Evolutionary conservation across 257 asterid genomes (phyloP).

Genomic region (Osmanthus fragrans): DNA sequence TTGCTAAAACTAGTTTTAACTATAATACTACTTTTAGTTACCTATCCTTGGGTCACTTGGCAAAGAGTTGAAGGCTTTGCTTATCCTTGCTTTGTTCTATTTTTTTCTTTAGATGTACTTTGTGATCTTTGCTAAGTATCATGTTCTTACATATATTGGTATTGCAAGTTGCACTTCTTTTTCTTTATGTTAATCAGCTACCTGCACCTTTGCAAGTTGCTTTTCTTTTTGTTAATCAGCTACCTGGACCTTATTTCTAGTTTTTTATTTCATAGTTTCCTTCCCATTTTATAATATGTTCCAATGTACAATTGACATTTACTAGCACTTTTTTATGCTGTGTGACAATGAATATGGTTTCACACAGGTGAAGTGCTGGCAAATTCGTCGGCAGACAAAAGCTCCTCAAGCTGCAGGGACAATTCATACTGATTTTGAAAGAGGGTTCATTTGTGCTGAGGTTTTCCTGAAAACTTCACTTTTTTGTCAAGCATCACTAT

Average conservation of each 20-base stretch:
- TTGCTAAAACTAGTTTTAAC: neutral
- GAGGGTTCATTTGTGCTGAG: slow-evolving; percentile 98
- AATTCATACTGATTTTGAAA: slow-evolving; percentile 94
- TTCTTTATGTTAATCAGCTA: neutral
- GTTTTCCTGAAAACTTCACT: slow-evolving; percentile 12
- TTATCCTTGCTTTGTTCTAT: neutral
- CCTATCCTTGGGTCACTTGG: neutral
- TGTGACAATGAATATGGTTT: slow-evolving; percentile 21
- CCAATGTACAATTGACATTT: neutral
- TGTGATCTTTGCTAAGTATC: neutral
- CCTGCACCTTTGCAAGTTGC: too few relatives aligned
- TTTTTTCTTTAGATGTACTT: neutral
- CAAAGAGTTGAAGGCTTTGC: neutral
- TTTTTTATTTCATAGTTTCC: neutral
- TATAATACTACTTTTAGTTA: neutral
- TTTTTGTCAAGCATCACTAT: neutral
- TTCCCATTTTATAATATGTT: neutral
- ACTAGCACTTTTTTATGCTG: neutral
- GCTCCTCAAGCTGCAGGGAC: slow-evolving; percentile 99
- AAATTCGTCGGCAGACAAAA: slow-evolving; percentile 80
- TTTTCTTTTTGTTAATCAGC: neutral
- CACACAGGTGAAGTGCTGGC: slow-evolving; percentile 97
- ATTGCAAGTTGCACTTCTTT: neutral
- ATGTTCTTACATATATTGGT: neutral
- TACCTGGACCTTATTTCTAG: neutral